Conservation (phyloP, 768 basidiomycete species). For the Tulasnella calospora region DNA sequence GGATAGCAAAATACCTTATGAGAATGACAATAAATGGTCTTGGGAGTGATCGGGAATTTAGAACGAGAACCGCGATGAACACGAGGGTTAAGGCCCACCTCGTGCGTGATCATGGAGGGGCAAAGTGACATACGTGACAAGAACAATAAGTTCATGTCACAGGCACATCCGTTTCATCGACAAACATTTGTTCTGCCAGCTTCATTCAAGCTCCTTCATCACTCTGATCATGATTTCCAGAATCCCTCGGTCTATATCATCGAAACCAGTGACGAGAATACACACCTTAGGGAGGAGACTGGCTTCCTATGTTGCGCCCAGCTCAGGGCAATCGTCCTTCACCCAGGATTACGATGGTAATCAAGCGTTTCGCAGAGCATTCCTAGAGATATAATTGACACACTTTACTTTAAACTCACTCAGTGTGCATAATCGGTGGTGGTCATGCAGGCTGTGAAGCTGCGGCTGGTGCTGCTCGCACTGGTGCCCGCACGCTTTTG, state of each 20-base stretch:
- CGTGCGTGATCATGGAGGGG: background rate
- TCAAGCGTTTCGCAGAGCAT: background rate
- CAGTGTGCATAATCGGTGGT: constrained; percentile 85
- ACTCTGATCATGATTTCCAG: background rate
- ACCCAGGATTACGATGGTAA: background rate
- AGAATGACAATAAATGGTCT: no score
- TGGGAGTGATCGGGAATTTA: no score
- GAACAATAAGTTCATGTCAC: background rate
- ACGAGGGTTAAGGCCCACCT: no score
- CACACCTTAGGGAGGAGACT: background rate
- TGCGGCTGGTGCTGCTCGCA: constrained; percentile 76
- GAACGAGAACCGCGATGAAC: no score
- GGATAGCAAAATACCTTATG: no score
- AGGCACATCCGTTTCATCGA: background rate
- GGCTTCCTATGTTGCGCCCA: background rate
- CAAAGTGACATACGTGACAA: background rate
- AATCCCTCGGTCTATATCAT: background rate
- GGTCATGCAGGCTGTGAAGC: constrained; percentile 94
- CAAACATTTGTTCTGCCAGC: background rate
- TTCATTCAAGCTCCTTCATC: background rate
- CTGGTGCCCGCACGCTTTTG: constrained; percentile 73
- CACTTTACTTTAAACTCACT: background rate
- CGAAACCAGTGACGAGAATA: background rate
- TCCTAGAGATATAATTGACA: background rate
- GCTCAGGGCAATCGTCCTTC: background rate